A percentile compares a stretch with the other conserved stretches of the same genome.
Conservation (phyloP, 2,329 filamentous ascomycete genomes). For the Pseudopithomyces maydicus region DNA sequence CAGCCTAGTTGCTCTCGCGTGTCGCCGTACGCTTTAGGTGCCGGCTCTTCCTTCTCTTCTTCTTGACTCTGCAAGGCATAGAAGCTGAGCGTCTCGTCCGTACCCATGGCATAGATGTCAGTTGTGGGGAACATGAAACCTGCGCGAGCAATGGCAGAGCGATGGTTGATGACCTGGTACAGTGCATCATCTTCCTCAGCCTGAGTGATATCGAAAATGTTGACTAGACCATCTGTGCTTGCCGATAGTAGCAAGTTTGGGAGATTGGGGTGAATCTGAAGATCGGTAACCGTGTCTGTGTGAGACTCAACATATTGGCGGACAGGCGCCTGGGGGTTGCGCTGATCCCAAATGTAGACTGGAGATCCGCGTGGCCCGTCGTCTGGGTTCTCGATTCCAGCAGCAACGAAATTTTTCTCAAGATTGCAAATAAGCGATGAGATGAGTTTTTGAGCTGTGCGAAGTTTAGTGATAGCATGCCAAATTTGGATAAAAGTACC, state of each 20-base stretch:
- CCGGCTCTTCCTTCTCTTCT: constrained; percentile 60
- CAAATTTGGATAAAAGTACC: constrained; percentile 6
- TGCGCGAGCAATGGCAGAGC: constrained; percentile 74
- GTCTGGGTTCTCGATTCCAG: constrained; percentile 70
- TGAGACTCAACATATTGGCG: constrained; percentile 53
- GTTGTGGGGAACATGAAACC: constrained; percentile 65
- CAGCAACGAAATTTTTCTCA: constrained; percentile 65
- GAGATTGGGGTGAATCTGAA: constrained; percentile 66
- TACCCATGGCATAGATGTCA: constrained; percentile 71
- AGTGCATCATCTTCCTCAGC: constrained; percentile 76
- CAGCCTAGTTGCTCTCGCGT: constrained; percentile 68
- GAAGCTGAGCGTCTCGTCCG: constrained; percentile 77
- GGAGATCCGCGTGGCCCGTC: constrained; percentile 54
- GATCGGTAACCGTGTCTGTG: constrained; percentile 65
- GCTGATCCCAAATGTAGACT: constrained; percentile 49
- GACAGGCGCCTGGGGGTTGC: constrained; percentile 43
- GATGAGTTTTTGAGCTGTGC: constrained; percentile 57
- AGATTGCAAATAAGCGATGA: constrained; percentile 68
- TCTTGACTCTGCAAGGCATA: constrained; percentile 70
- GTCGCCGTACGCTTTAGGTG: constrained; percentile 66
- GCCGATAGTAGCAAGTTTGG: constrained; percentile 71
- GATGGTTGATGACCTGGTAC: constrained; percentile 78
- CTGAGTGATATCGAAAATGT: constrained; percentile 71
- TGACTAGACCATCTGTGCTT: constrained; percentile 80
- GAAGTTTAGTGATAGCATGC: constrained; percentile 25